Evolutionary conservation across 1,139 yeast genomes (phyloP), one percentile per base, ranked within the genome.

Genomic region (Saccharomyces hybrid): DNA sequence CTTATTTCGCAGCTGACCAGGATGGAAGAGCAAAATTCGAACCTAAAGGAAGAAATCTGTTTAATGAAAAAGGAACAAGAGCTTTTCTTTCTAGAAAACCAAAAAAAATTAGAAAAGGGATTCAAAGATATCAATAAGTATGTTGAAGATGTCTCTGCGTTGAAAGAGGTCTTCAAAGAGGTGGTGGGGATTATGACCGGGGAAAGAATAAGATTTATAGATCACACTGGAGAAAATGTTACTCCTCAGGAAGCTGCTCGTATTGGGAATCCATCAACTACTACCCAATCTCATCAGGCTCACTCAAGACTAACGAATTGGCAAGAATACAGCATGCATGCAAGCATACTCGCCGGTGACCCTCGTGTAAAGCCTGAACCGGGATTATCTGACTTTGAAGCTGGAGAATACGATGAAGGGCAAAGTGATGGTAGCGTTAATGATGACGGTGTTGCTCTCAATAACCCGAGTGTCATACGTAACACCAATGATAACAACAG

Each of bases 101-200:
- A 61, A 42, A 54, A 57, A 41, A 57, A 57, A 30, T 50, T 63
- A 51, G 66, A 50, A 50, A 56, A 26, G 48, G 63, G 58, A 48
- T 61, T 54, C 67, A 61, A 56, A 47, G 57, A 63, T 23, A 57
- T 61, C 7, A 55, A 55, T 11, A 58, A 52, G 32, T 61, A 63
- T 53, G 51, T 56, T 1, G 62, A 59, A 9, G 70, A 66, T 32
- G 58, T 68, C 3, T 51, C 60, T 7, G 59, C 62, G 11, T 59
- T 66, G 54, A 67, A 63, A 51, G 62, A 66, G 38, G 64, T 63
- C 31, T 76, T 75, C 58, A 60, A 66, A 47, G 62, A 61, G 32
- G 70, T 74, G 4, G 70, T 77, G 9, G 72, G 71, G 6, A 69
- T 70, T 14, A 62, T 76, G 54, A 70, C 78, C 1, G 69, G 70